These are phyloP conservation scores for Rhododendron vialii DNA, from an alignment of 148 eudicot species.

Conservation along the genomic window DNA sequence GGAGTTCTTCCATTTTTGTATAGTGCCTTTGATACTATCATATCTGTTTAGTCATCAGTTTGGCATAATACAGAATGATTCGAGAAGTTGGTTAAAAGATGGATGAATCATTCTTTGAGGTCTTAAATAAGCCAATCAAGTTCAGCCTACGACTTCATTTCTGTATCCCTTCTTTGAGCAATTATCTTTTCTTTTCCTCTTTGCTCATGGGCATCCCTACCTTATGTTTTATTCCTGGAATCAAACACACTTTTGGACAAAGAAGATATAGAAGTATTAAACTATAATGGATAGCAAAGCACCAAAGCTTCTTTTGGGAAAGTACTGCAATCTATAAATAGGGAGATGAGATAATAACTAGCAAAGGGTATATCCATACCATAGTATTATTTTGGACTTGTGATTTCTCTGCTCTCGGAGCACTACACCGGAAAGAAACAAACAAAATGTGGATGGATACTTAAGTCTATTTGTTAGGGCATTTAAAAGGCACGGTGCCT, in stretches of 20 bases:
- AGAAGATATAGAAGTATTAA: not conserved
- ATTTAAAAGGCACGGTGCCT: not conserved
- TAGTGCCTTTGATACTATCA: not conserved
- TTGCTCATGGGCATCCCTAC: not conserved
- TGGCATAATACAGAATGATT: not conserved
- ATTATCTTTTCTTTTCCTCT: not conserved
- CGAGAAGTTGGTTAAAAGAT: not conserved
- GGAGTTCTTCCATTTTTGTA: not conserved
- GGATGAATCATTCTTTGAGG: not conserved
- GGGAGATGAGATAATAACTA: not conserved
- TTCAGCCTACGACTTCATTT: not conserved
- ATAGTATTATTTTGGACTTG: not conserved
- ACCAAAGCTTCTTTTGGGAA: not conserved
- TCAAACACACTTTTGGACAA: not conserved
- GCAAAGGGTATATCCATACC: not conserved
- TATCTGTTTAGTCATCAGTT: not conserved
- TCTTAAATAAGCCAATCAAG: not conserved
- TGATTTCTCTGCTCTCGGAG: not conserved
- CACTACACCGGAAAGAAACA: not conserved
- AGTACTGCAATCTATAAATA: not conserved
- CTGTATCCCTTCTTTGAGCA: not conserved
- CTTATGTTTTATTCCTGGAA: not conserved
- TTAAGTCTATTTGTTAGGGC: not conserved
- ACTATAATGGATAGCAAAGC: not conserved
- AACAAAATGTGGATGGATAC: not conserved